phyloP scores from a whole-genome alignment of 176 grass and related monocot genomes.

The Hordeum marinum region DNA sequence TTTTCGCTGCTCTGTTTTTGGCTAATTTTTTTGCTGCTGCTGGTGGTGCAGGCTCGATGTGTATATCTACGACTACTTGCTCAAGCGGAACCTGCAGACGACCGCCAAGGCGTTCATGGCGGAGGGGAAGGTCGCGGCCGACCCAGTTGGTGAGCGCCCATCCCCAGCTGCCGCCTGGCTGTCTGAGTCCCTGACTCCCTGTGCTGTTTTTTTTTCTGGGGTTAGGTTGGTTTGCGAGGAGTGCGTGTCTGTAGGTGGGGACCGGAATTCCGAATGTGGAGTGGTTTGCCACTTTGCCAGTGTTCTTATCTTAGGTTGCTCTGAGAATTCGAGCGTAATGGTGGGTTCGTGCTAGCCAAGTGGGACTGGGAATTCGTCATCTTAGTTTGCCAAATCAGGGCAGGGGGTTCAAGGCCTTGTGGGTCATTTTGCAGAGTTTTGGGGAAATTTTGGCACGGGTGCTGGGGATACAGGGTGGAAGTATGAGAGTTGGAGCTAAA shows the following conservation, averaged over 20 bases:
- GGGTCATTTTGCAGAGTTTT: not conserved
- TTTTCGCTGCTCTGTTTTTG: not conserved
- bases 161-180: not conserved
- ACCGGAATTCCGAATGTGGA: conserved; percentile 21
- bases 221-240: not conserved
- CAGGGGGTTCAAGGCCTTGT: not conserved
- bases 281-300: not conserved
- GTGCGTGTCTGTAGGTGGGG: not conserved
- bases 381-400: not conserved
- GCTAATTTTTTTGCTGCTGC: conserved; percentile 16
- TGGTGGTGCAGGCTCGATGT: conserved; percentile 81
- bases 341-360: not conserved
- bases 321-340: not conserved
- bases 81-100: conserved; percentile 86
- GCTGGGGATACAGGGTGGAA: not conserved
- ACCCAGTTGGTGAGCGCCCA: conserved; percentile 80
- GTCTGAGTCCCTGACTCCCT: not conserved
- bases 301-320: not conserved
- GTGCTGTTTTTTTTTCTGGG: not conserved
- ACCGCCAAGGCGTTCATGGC: conserved; percentile 96
- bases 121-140: conserved; percentile 89
- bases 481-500: not conserved
- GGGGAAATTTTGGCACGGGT: not conserved
- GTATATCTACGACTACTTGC: conserved; percentile 93
- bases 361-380: not conserved